Percentiles rank a stretch among this genome's conserved stretches.
Evolutionary conservation across 2,329 filamentous ascomycete species (phyloP).

Genomic region (Aureobasidium mangrovei): DNA sequence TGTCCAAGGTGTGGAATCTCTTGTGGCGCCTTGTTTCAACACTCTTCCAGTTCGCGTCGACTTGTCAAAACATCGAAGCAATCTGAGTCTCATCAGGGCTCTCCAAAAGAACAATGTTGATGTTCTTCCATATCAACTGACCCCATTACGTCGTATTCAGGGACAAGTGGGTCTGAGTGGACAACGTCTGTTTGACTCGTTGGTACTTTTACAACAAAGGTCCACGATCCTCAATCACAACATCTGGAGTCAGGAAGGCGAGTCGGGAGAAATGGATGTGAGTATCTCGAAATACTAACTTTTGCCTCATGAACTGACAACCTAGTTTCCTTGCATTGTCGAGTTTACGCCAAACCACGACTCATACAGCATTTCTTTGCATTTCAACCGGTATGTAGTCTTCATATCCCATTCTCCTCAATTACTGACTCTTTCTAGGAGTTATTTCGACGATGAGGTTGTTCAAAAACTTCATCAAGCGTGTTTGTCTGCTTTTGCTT

Average conservation of each 20-base stretch:
- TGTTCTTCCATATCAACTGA: constrained; percentile 61
- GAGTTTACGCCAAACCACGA: constrained; percentile 33
- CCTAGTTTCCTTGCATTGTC: constrained; percentile 16
- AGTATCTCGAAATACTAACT: not conserved
- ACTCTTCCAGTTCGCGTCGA: constrained; percentile 64
- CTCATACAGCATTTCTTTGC: constrained; percentile 50
- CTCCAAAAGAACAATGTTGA: constrained; percentile 56
- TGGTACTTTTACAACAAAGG: constrained; percentile 69
- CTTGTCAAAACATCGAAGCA: constrained; percentile 40
- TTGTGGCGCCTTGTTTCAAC: constrained; percentile 90
- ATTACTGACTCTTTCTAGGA: constrained; percentile 9
- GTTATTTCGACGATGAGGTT: constrained; percentile 17
- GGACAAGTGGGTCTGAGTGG: constrained; percentile 25
- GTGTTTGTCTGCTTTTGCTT: constrained; percentile 17
- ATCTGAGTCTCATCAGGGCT: constrained; percentile 48
- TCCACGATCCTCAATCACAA: constrained; percentile 34
- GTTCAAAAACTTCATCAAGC: constrained; percentile 6
- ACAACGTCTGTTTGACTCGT: constrained; percentile 63
- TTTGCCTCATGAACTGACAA: not conserved
- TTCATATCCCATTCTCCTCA: not conserved
- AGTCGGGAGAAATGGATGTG: constrained; percentile 59
- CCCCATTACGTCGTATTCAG: constrained; percentile 65
- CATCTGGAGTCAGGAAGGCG: constrained; percentile 44
- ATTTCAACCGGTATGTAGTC: constrained; percentile 42
- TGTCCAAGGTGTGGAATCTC: constrained; percentile 55